Percentiles rank a stretch among this genome's conserved stretches.
Conservation (phyloP, 1,139 yeast species). For the Trichomonascaceae sp. region DNA sequence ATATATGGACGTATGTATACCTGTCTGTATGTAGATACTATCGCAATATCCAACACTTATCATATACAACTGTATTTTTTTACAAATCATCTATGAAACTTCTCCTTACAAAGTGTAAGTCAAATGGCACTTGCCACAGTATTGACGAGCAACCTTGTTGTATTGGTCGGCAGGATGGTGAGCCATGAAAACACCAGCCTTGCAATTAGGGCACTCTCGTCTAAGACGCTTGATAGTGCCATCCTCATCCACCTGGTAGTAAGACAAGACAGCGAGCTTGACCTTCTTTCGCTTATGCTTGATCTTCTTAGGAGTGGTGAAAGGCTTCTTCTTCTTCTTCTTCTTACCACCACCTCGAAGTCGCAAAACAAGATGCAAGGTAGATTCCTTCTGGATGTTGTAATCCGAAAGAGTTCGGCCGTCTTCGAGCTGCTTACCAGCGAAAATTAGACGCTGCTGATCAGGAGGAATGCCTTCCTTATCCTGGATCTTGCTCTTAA, state of each 20-base stretch:
- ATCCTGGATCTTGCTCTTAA: slow-evolving; percentile 99
- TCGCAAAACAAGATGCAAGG: slow-evolving; percentile 95
- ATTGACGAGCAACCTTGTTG: slow-evolving; percentile 95
- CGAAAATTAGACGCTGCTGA: slow-evolving; percentile 98
- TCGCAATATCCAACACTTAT: background rate
- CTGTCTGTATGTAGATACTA: no score
- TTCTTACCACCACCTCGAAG: slow-evolving; percentile 99
- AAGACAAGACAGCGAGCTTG: slow-evolving; percentile 88
- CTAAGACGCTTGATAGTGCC: slow-evolving; percentile 98
- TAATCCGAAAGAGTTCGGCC: slow-evolving; percentile 98
- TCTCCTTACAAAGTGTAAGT: slow-evolving; percentile 44
- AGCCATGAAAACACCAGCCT: slow-evolving; percentile 99
- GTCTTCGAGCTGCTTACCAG: slow-evolving; percentile 99
- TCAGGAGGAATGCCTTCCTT: slow-evolving; percentile 99
- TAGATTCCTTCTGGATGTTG: slow-evolving; percentile 99
- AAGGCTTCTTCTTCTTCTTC: slow-evolving; percentile 99
- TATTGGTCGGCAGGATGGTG: slow-evolving; percentile 87
- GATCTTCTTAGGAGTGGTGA: slow-evolving; percentile 93
- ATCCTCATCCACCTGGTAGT: slow-evolving; percentile 98
- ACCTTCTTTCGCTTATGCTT: slow-evolving; percentile 19
- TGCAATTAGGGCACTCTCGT: slow-evolving; percentile 96
- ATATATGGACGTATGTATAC: no score
- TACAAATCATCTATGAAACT: background rate
- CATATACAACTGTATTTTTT: background rate
- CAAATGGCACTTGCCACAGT: slow-evolving; percentile 99